Percentiles rank a stretch among this genome's conserved stretches.
Conservation (phyloP, 352 stramenopile species). For the Phytophthora citrophthora region DNA sequence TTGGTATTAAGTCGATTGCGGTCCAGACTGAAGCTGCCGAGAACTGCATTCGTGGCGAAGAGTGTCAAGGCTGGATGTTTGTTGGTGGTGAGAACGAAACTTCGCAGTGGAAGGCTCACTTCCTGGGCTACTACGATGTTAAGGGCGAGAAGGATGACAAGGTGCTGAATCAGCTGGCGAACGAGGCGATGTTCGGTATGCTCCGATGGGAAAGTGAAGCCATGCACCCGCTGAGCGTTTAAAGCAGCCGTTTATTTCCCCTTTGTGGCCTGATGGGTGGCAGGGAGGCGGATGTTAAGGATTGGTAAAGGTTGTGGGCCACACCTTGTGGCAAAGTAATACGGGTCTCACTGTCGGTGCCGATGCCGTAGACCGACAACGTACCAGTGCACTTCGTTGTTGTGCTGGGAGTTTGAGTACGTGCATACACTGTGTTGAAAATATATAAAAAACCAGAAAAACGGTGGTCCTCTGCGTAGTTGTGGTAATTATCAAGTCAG, state of each 20-base stretch:
- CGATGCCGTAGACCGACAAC: background rate
- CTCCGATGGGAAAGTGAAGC: conserved; percentile 87
- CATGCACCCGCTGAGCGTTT: conserved; percentile 82
- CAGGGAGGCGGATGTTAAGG: conserved; percentile 1
- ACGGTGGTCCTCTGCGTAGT: background rate
- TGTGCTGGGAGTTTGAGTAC: conserved; percentile 23
- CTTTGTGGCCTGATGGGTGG: background rate
- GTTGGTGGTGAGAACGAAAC: conserved; percentile 69
- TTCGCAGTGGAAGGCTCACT: conserved; percentile 77
- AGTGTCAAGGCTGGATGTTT: conserved; percentile 88
- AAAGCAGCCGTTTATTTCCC: conserved; percentile 40
- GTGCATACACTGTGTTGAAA: conserved; percentile 23
- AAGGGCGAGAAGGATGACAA: conserved; percentile 88
- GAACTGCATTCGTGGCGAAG: conserved; percentile 83
- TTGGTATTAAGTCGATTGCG: conserved; percentile 76
- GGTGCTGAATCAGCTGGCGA: conserved; percentile 81
- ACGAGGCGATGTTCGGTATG: conserved; percentile 89
- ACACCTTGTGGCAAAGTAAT: no score
- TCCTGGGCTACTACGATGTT: conserved; percentile 83
- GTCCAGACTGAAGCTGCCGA: conserved; percentile 75
- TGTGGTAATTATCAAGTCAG: no score
- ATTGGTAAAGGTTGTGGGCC: background rate
- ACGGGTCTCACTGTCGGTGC: no score
- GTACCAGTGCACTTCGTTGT: background rate
- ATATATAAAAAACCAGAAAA: conserved; percentile 35